phyloP scores from a whole-genome alignment of 306 rosid genomes.

The Rosa chinensis region DNA sequence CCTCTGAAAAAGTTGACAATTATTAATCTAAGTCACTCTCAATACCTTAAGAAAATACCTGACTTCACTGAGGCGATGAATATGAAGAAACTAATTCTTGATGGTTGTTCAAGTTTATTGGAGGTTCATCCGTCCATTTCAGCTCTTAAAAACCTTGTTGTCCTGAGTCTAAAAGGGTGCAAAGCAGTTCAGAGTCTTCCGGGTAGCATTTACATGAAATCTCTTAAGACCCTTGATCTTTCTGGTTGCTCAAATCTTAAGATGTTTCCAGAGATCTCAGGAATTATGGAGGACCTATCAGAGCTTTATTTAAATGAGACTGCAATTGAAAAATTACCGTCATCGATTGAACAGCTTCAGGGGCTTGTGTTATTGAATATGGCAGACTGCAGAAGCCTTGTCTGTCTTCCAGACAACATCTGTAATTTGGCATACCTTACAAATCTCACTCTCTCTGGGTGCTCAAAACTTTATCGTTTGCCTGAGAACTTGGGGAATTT shows the following conservation, averaged over 20 bases:
- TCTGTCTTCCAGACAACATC: not conserved
- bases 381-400: not conserved
- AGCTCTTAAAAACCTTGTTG: not conserved
- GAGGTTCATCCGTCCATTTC: constrained; percentile 20
- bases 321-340: not conserved
- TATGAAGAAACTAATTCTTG: constrained; percentile 14
- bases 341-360: not conserved
- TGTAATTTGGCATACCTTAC: not conserved
- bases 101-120: constrained; percentile 16
- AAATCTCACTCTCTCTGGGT: not conserved
- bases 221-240: constrained; percentile 3
- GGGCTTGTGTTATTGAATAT: not conserved
- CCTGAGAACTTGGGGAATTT: not conserved
- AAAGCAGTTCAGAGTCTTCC: not conserved
- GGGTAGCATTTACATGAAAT: not conserved
- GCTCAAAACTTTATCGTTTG: not conserved
- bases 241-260: constrained; percentile 3
- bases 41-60: constrained; percentile 13
- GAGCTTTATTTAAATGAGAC: not conserved
- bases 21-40: constrained; percentile 7
- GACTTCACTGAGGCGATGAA: constrained; percentile 19
- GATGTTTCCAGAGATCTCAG: constrained; percentile 14
- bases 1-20: not conserved
- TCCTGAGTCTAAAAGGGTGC: constrained; percentile 6
- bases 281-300: constrained; percentile 5